Conservation (phyloP, 2,329 filamentous ascomycete species). For the Talaromyces sp. region DNA sequence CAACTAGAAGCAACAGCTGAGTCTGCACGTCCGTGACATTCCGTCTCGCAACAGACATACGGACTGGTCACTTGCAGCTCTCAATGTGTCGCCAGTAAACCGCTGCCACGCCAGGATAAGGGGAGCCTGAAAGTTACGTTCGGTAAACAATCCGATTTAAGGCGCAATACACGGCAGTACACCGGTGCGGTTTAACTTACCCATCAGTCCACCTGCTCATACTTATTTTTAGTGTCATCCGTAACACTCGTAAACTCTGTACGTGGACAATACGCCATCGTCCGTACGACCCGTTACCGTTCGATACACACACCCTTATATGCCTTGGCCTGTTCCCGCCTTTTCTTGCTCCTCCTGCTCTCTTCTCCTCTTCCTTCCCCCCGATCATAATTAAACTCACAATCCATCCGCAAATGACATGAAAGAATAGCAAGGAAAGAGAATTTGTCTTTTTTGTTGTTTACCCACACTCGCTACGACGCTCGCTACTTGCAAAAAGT, state of each 20-base stretch:
- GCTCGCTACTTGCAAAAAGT: slow-evolving; percentile 16
- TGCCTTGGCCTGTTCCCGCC: slow-evolving; percentile 9
- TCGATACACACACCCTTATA: slow-evolving; percentile 3
- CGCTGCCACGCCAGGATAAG: background rate
- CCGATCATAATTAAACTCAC: background rate
- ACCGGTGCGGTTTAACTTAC: background rate
- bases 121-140: background rate
- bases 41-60: background rate
- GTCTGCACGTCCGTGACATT: slow-evolving; percentile 1
- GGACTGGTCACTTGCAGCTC: background rate
- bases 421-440: slow-evolving; percentile 14
- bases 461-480: slow-evolving; percentile 17
- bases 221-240: background rate
- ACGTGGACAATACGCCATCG: background rate
- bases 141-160: too few relatives aligned
- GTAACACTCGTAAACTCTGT: background rate
- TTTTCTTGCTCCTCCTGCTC: slow-evolving; percentile 14
- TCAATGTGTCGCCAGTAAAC: slow-evolving; percentile 2
- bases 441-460: slow-evolving; percentile 12
- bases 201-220: background rate
- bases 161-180: background rate
- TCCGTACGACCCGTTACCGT: background rate
- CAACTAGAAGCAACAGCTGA: slow-evolving; percentile 1
- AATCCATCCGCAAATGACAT: slow-evolving; percentile 14
- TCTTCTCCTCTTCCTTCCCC: background rate